phyloP scores from a whole-genome alignment of 371 early-diverging fungal species.

The Coemansia sp. region DNA sequence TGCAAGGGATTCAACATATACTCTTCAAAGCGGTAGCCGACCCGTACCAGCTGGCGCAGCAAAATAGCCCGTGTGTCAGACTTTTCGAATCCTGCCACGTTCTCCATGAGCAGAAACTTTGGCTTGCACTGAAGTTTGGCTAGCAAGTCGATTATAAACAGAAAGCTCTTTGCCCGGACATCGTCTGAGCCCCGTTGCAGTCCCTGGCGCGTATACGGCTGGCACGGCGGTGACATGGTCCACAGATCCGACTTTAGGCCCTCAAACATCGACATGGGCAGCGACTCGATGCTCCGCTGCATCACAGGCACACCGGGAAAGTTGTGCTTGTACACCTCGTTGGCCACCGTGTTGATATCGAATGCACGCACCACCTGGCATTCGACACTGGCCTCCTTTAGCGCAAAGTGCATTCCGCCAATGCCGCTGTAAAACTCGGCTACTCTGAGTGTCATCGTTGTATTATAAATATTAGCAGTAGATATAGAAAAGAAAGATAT shows the following conservation, averaged over 20 bases:
- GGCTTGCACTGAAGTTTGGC: slow-evolving; percentile 59
- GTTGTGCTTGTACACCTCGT: slow-evolving; percentile 75
- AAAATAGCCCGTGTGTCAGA: slow-evolving; percentile 58
- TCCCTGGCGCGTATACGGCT: slow-evolving; percentile 80
- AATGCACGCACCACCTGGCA: slow-evolving; percentile 68
- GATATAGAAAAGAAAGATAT: not conserved
- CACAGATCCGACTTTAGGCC: slow-evolving; percentile 68
- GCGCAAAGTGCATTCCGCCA: slow-evolving; percentile 68
- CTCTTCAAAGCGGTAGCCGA: slow-evolving; percentile 59
- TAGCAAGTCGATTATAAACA: slow-evolving; percentile 66
- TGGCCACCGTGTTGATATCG: slow-evolving; percentile 78
- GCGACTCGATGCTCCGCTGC: slow-evolving; percentile 70
- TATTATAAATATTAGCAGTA: not conserved
- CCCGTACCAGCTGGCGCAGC: slow-evolving; percentile 50
- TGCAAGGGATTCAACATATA: slow-evolving; percentile 63
- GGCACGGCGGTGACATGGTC: slow-evolving; percentile 85
- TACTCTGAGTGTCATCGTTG: slow-evolving; percentile 28
- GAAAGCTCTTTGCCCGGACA: slow-evolving; percentile 70
- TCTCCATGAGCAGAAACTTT: slow-evolving; percentile 72
- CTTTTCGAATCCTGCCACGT: slow-evolving; percentile 81
- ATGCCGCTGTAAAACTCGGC: slow-evolving; percentile 56
- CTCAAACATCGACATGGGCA: slow-evolving; percentile 62
- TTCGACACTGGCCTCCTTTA: slow-evolving; percentile 58
- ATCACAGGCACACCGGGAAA: slow-evolving; percentile 63
- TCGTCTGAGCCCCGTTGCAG: slow-evolving; percentile 74